Base-by-base conservation (phyloP, 225 moss, liverwort and hornwort genomes). In the Rhytidiadelphus loreus region DNA sequence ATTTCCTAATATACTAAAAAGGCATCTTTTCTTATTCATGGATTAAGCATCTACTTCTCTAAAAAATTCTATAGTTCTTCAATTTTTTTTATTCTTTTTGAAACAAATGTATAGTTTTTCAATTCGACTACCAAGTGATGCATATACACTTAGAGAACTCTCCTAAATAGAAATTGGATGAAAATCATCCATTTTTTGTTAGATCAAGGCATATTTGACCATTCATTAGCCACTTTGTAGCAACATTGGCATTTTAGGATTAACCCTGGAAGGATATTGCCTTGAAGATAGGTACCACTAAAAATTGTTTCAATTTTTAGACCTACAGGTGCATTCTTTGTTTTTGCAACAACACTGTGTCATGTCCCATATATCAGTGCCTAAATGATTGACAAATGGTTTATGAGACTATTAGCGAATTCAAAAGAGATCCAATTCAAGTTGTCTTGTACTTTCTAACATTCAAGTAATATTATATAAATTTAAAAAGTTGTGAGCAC, bases 211-310 rank as follows among this genome's bases (percentile, higher is more conserved):
- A 7, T 24, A 2, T 24, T 69, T 24, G 23, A 23, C 23, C 39
- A 69, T 69, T 69, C 39, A 39, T 13, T 11, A 39, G 15, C 2
- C 62, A 64, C 13, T 69, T 69, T 69, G 39, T 39, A 8, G 2
- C 8, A 39, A 13, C 12, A 69, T 39, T 0, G 0, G 0, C 6
- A 23, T 69, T 69, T n/a, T 11, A 23, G 5, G 23, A 0, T 22
- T 37, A 8, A 28, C 3, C 3, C 16, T 28, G 5, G 3, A 71
- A 16, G 2, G 9, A 16, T 2, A 0, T 17, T 72, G 6, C 29
- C 2, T 43, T 0, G 0, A 2, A 44, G 17, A 72, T 29, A 37
- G 3, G 4, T 72, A 72, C 6, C 16, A 17, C 17, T 28, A 9
- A 11, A 73, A 70, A 29, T 17, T 72, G 28, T 16, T 44, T 44